Percentiles rank a stretch among this genome's conserved stretches.
Evolutionary conservation across 148 eudicot species (phyloP).

Genomic region (Silene latifolia): DNA sequence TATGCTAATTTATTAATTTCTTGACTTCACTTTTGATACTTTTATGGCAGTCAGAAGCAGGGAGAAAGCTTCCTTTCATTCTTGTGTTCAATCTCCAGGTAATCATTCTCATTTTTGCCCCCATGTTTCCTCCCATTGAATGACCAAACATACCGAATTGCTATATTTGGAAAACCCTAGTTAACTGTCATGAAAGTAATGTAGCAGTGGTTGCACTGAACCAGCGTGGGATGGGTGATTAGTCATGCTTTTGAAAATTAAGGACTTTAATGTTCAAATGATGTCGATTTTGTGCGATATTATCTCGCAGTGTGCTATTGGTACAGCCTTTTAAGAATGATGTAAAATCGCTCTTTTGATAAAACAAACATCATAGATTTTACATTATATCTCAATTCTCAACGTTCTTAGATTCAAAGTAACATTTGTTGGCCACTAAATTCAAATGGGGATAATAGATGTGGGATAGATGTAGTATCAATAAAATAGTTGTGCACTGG

Average conservation of each 20-base stretch:
- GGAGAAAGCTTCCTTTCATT: conserved; percentile 83
- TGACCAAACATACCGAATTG: background rate
- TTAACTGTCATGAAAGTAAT: background rate
- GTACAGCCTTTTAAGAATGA: background rate
- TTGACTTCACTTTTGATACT: conserved; percentile 16
- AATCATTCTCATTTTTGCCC: background rate
- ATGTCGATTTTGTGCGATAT: background rate
- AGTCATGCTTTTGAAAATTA: no score
- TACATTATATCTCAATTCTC: background rate
- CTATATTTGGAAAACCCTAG: background rate
- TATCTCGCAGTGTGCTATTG: background rate
- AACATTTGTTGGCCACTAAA: background rate
- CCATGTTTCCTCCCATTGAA: background rate
- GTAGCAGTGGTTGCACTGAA: background rate
- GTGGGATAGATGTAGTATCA: background rate
- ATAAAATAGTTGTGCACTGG: background rate
- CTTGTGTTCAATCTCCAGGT: conserved; percentile 90
- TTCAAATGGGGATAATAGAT: background rate
- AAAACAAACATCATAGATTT: background rate
- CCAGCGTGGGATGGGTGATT: no score
- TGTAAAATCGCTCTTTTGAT: background rate
- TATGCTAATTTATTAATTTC: background rate
- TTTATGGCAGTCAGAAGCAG: conserved; percentile 79
- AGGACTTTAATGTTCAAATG: background rate
- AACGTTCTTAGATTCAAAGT: background rate